Conservation (phyloP, 2,329 filamentous ascomycete genomes). For the Aspergillus pseudoterreus region DNA sequence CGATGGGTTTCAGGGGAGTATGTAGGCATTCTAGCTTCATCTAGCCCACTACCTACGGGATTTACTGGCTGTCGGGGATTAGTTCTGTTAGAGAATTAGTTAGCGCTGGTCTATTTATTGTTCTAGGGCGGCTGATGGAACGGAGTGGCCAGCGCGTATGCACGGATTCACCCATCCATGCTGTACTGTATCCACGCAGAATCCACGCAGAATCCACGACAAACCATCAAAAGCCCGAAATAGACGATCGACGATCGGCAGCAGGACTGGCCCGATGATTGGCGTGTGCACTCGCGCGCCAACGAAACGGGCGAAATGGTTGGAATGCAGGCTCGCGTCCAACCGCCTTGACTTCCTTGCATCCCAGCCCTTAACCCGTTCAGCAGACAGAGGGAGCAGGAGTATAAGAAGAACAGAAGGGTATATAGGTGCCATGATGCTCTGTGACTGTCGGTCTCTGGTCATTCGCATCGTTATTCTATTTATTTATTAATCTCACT, state of each 20-base stretch:
- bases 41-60: conserved; percentile 1
- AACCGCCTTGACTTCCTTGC: conserved; percentile 11
- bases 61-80: no score
- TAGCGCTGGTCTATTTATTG: no score
- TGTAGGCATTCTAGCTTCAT: neutral
- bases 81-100: no score
- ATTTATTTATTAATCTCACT: no score
- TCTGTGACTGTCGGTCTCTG: no score
- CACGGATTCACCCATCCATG: no score
- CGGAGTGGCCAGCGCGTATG: no score
- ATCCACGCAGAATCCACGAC: neutral
- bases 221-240: no score
- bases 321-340: conserved; percentile 10
- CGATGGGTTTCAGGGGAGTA: neutral
- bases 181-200: neutral
- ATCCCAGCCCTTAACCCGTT: conserved; percentile 6
- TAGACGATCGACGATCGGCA: neutral
- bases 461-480: no score
- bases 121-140: no score
- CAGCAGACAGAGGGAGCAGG: neutral
- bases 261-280: conserved; percentile 1
- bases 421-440: no score
- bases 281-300: conserved; percentile 1
- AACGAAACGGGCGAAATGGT: conserved; percentile 3
- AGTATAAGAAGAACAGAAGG: neutral